These are phyloP conservation scores for Suillus cothurnatus DNA, from an alignment of 768 basidiomycete genomes.

Conservation along the genomic window DNA sequence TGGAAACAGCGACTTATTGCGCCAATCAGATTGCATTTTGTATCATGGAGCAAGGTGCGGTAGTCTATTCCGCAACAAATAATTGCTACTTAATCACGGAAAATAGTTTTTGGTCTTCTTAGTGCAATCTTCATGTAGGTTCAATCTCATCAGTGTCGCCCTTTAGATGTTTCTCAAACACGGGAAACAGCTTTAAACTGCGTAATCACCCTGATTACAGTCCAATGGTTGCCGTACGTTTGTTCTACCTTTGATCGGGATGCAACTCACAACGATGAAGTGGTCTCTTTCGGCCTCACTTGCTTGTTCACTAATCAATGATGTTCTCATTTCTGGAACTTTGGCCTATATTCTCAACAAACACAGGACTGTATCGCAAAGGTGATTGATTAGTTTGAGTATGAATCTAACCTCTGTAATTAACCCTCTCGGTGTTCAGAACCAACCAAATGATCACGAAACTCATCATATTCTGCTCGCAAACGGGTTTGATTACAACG, in stretches of 20 bases:
- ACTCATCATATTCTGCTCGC: slow-evolving; percentile 22
- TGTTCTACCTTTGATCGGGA: neutral
- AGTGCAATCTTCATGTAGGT: neutral
- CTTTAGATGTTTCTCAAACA: neutral
- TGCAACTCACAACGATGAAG: slow-evolving; percentile 13
- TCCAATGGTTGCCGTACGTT: neutral
- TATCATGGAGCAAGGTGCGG: neutral
- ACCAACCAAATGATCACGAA: slow-evolving; percentile 18
- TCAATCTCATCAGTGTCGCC: neutral
- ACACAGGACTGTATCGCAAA: slow-evolving; percentile 10
- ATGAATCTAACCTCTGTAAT: neutral
- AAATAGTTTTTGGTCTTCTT: neutral
- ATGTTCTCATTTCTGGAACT: slow-evolving; percentile 26
- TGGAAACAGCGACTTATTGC: neutral
- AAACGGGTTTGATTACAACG: slow-evolving; percentile 32
- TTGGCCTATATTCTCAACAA: slow-evolving; percentile 18
- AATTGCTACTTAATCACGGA: neutral
- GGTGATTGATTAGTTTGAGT: slow-evolving; percentile 14
- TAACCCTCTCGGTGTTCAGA: slow-evolving; percentile 7
- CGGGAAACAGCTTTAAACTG: neutral
- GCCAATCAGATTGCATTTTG: neutral
- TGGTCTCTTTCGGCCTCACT: slow-evolving; percentile 26
- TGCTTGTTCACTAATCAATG: slow-evolving; percentile 21
- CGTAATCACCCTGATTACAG: neutral
- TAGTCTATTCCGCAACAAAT: neutral